These are phyloP conservation scores for Mucor sp. DNA, from an alignment of 371 early-diverging fungal genomes.

Conservation along the genomic window DNA sequence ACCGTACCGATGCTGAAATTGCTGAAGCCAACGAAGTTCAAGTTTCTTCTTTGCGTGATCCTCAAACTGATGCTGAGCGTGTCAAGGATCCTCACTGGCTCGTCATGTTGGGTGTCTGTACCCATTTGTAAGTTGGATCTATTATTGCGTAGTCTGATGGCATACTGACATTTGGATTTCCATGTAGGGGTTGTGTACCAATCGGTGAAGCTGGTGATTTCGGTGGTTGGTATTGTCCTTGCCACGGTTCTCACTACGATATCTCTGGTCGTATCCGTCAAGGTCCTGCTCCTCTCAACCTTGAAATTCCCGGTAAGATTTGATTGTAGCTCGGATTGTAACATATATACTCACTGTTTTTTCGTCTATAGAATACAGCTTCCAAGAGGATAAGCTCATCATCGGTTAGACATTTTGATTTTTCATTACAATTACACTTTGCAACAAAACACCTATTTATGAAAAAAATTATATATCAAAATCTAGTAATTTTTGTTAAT, in stretches of 20 bases:
- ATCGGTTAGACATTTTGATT: conserved; percentile 45
- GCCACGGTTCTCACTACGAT: conserved; percentile 98
- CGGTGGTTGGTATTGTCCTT: conserved; percentile 99
- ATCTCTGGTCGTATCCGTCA: conserved; percentile 96
- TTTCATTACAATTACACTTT: background rate
- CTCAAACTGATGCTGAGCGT: conserved; percentile 91
- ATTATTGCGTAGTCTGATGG: background rate
- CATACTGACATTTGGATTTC: background rate
- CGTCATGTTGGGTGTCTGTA: conserved; percentile 97
- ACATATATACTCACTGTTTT: background rate
- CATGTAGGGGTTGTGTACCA: conserved; percentile 90
- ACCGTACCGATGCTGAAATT: conserved; percentile 95
- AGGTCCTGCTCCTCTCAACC: conserved; percentile 98
- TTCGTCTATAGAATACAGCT: conserved; percentile 42
- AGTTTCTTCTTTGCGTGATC: conserved; percentile 85
- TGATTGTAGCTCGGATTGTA: background rate
- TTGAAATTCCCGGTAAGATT: conserved; percentile 85
- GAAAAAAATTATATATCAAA: conserved; percentile 4
- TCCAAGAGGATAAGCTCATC: conserved; percentile 51
- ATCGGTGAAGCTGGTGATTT: conserved; percentile 98
- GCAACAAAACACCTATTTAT: conserved; percentile 8
- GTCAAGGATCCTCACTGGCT: conserved; percentile 95
- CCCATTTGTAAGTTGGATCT: conserved; percentile 77
- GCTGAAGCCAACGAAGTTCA: conserved; percentile 86
- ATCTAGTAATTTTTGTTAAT: background rate